Evolutionary conservation across 495 filamentous ascomycete genomes (phyloP).

Genomic region (Aspergillus hancockii): DNA sequence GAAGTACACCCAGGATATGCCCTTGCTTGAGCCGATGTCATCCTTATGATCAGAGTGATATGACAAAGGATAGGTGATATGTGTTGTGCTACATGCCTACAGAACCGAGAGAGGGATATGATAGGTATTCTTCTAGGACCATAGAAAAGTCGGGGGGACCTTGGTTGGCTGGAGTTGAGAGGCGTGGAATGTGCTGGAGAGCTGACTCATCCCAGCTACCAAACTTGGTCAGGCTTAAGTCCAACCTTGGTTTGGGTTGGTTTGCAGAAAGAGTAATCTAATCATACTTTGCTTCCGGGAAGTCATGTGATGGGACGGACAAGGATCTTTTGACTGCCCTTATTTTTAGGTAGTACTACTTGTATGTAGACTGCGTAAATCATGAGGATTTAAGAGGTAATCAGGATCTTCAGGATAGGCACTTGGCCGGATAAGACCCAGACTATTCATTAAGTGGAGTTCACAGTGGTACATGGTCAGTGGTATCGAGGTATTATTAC

Average conservation of each 20-base stretch:
- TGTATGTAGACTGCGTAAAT: background rate
- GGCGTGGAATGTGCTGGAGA: background rate
- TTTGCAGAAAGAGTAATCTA: background rate
- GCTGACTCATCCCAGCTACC: constrained; percentile 1
- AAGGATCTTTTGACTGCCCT: background rate
- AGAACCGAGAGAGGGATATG: background rate
- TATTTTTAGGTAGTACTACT: background rate
- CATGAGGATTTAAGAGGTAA: background rate
- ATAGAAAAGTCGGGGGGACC: background rate
- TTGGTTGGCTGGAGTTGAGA: background rate
- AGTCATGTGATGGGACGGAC: background rate
- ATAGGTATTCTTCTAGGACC: background rate
- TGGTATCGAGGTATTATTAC: constrained; percentile 7
- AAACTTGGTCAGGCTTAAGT: background rate
- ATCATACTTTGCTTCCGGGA: background rate
- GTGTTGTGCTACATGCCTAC: background rate
- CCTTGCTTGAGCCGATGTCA: background rate
- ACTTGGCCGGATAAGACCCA: background rate
- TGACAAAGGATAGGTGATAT: background rate
- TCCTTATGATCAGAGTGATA: background rate
- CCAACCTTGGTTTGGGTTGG: too few relatives aligned
- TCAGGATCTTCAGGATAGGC: background rate
- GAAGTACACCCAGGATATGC: background rate
- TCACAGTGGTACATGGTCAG: background rate
- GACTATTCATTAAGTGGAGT: background rate